These are phyloP conservation scores for Rhododendron ferrugineum DNA, from an alignment of 148 eudicot genomes.

Conservation along the genomic window DNA sequence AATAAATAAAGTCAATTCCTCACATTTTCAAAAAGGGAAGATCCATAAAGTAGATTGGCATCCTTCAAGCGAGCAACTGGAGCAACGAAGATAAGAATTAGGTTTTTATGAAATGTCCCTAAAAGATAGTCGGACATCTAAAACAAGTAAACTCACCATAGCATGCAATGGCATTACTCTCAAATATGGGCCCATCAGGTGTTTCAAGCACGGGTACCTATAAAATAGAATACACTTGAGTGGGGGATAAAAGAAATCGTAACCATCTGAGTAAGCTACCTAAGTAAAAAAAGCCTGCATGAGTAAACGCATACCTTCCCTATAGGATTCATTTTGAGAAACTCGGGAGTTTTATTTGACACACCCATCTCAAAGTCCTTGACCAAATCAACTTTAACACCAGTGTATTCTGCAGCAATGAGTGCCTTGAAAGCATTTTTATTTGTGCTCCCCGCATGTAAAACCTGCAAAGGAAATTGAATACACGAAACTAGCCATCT, in stretches of 20 bases:
- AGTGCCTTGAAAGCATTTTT: constrained; percentile 68
- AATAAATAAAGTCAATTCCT: constrained; percentile 11
- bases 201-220: constrained; percentile 69
- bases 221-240: not conserved
- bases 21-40: constrained; percentile 48
- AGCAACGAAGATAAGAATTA: not conserved
- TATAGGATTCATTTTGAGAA: constrained; percentile 65
- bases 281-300: not conserved
- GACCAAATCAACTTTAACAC: constrained; percentile 44
- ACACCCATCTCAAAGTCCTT: constrained; percentile 64
- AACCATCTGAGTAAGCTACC: not conserved
- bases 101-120: not conserved
- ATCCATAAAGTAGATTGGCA: constrained; percentile 42
- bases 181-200: constrained; percentile 56
- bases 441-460: constrained; percentile 44
- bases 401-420: constrained; percentile 58
- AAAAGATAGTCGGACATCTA: not conserved
- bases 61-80: constrained; percentile 46
- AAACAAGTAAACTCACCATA: constrained; percentile 33
- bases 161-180: constrained; percentile 66
- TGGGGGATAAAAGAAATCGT: not conserved
- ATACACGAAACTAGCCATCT: not conserved
- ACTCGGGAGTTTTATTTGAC: constrained; percentile 63
- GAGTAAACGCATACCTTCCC: constrained; percentile 47
- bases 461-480: constrained; percentile 27